phyloP scores from a whole-genome alignment of 2,329 filamentous ascomycete genomes.

The Sphaerulina musiva region DNA sequence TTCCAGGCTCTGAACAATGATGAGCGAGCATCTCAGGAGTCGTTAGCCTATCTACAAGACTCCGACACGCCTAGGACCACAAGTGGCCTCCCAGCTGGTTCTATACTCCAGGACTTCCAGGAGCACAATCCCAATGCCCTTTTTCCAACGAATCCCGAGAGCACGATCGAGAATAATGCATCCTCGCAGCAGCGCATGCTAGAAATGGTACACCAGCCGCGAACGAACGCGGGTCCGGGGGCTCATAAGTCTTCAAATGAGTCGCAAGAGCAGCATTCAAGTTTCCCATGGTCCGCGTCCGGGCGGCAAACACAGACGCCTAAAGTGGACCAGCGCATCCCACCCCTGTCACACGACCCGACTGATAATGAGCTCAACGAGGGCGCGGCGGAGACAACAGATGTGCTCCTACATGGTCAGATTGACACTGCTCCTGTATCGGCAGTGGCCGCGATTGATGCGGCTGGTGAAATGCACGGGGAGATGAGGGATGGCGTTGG shows the following conservation, averaged over 20 bases:
- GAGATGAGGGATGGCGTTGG: not conserved
- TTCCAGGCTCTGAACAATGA: slow-evolving; percentile 17
- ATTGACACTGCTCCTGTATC: not conserved
- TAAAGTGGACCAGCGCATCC: not conserved
- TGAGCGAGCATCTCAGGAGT: slow-evolving; percentile 9
- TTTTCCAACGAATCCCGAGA: slow-evolving; percentile 37
- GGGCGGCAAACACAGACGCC: slow-evolving; percentile 9
- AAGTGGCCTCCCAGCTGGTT: slow-evolving; percentile 29
- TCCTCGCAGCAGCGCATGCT: slow-evolving; percentile 38
- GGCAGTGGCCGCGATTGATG: not conserved
- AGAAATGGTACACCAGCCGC: slow-evolving; percentile 27
- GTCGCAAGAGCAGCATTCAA: slow-evolving; percentile 4
- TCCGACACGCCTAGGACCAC: slow-evolving; percentile 15
- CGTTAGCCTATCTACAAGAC: slow-evolving; percentile 20
- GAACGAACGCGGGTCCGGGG: not conserved
- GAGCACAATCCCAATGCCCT: slow-evolving; percentile 37
- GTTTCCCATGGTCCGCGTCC: slow-evolving; percentile 11
- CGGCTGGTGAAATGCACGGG: not conserved
- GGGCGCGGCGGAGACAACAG: not conserved
- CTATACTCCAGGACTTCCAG: slow-evolving; percentile 34
- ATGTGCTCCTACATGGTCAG: not conserved
- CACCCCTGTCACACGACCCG: not conserved
- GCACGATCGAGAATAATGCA: slow-evolving; percentile 39
- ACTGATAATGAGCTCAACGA: not conserved
- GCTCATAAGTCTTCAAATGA: not conserved